phyloP scores from a whole-genome alignment of 441 rosid genomes.

The Daphne laureola region DNA sequence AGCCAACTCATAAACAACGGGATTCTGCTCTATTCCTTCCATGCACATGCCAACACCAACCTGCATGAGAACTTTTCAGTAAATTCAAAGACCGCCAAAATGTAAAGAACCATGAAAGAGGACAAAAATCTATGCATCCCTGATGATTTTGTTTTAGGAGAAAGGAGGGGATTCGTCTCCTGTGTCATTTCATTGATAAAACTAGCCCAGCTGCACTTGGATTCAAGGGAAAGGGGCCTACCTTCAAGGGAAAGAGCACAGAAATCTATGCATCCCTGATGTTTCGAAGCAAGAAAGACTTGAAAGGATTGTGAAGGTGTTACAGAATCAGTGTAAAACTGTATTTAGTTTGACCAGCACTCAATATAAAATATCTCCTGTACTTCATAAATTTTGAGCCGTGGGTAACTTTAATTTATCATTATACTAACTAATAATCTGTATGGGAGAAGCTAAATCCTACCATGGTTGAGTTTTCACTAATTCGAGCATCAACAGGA shows the following conservation, averaged over 20 bases:
- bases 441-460: slow-evolving; percentile 4
- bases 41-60: slow-evolving; percentile 97
- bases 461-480: slow-evolving; percentile 93
- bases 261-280: background rate
- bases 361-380: background rate
- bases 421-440: too few species aligned
- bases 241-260: background rate
- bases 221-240: too few species aligned
- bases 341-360: too few species aligned
- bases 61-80: slow-evolving; percentile 29
- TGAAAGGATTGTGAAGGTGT: too few species aligned
- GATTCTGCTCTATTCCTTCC: slow-evolving; percentile 99
- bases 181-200: too few species aligned
- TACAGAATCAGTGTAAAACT: too few species aligned
- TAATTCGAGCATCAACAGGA: slow-evolving; percentile 74
- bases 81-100: background rate
- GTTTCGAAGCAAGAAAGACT: too few species aligned
- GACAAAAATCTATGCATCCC: too few species aligned
- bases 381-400: slow-evolving; percentile 9
- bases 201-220: too few species aligned
- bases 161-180: too few species aligned
- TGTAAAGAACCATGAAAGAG: too few species aligned
- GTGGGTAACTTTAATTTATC: background rate
- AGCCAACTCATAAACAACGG: slow-evolving; percentile 86
- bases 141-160: too few species aligned